Percentiles rank a stretch among this genome's conserved stretches.
Evolutionary conservation across 2,329 filamentous ascomycete species (phyloP).

Genomic region (Arthrobotrys megalospora): DNA sequence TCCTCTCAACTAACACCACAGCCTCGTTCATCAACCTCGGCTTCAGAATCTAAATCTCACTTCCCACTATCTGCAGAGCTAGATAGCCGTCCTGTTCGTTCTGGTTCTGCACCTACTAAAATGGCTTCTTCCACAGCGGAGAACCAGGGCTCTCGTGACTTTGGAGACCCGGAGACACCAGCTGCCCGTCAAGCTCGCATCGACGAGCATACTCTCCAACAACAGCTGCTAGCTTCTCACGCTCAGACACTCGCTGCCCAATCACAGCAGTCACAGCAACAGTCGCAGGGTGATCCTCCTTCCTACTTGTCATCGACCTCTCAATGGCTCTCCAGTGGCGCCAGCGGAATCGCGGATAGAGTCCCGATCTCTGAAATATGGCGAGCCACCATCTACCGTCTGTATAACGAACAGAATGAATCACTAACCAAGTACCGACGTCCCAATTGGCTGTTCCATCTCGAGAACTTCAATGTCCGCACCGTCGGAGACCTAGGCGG

Average conservation of each 20-base stretch:
- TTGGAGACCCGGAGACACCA: slow-evolving; percentile 17
- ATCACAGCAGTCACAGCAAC: slow-evolving; percentile 7
- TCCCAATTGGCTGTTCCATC: slow-evolving; percentile 52
- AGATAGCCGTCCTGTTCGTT: slow-evolving; percentile 7
- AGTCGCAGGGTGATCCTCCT: neutral
- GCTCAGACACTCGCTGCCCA: slow-evolving; percentile 27
- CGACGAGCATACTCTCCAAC: slow-evolving; percentile 20
- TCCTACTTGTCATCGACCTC: neutral
- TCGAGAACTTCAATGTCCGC: slow-evolving; percentile 31
- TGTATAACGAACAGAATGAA: slow-evolving; percentile 50
- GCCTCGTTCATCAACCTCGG: neutral
- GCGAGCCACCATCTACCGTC: slow-evolving; percentile 49
- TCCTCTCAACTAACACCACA: slow-evolving; percentile 8
- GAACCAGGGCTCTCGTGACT: neutral
- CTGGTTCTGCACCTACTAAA: neutral
- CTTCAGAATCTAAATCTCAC: neutral
- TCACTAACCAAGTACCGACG: slow-evolving; percentile 54
- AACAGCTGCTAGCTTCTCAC: slow-evolving; percentile 20
- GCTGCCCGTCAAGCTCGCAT: slow-evolving; percentile 21
- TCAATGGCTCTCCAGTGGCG: slow-evolving; percentile 16
- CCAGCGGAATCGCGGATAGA: neutral
- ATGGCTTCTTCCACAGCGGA: slow-evolving; percentile 15
- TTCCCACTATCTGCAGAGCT: neutral
- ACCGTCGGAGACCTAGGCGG: slow-evolving; percentile 43
- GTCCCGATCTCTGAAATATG: slow-evolving; percentile 52